Conservation (phyloP, 345 rosid species). For the Rubroshorea leprosula region DNA sequence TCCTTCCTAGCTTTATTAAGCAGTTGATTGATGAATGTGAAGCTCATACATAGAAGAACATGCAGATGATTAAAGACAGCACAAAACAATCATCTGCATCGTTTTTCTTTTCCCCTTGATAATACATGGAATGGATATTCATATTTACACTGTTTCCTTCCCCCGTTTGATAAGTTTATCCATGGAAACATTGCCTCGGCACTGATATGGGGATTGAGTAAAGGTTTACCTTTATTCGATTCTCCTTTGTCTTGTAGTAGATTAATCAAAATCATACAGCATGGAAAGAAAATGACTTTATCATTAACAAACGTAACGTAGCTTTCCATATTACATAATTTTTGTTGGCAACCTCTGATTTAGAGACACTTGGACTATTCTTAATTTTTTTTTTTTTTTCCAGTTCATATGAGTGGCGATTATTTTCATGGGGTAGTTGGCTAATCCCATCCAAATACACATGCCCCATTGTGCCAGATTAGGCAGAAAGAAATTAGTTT, state of each 20-base stretch:
- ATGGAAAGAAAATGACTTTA: neutral
- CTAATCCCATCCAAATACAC: no score
- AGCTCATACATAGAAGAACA: conserved; percentile 2
- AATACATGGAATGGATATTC: neutral
- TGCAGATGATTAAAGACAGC: no score
- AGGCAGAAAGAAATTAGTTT: no score
- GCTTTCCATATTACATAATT: neutral
- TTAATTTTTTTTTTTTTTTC: no score
- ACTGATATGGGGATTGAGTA: neutral
- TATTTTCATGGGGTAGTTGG: no score
- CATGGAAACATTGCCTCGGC: neutral
- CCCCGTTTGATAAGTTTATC: neutral
- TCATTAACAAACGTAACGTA: neutral
- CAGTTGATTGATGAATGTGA: neutral
- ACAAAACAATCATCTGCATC: no score
- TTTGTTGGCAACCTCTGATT: neutral
- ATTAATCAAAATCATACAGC: neutral
- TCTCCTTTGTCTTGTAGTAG: neutral
- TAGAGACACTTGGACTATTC: no score
- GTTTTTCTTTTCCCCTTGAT: no score
- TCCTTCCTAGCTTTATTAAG: neutral
- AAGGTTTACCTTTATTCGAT: neutral
- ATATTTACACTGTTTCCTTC: neutral
- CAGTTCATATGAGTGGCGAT: no score
- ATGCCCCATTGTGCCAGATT: no score